A percentile compares a stretch with the other conserved stretches of the same genome.
phyloP scores from a whole-genome alignment of 805 yeast species.

The Metschnikowia drakensbergensis region DNA sequence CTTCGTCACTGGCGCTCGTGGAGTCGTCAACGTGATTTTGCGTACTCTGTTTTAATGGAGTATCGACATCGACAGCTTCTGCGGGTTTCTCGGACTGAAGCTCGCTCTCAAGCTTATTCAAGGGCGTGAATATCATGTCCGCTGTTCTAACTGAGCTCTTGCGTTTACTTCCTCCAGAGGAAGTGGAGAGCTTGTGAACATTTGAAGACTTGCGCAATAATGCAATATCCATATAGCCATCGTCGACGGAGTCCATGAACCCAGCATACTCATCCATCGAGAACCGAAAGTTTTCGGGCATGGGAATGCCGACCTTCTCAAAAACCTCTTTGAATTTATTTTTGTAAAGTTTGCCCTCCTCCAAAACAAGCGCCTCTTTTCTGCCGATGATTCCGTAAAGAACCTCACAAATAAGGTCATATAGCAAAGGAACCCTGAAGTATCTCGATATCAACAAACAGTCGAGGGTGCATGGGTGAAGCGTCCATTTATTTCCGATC shows the following conservation, averaged over 20 bases:
- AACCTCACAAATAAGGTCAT: slow-evolving; percentile 65
- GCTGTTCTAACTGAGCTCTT: slow-evolving; percentile 10
- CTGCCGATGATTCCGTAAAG: slow-evolving; percentile 66
- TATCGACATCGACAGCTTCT: not conserved
- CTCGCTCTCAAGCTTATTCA: not conserved
- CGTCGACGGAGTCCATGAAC: slow-evolving; percentile 57
- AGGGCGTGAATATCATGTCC: not conserved
- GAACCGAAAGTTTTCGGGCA: slow-evolving; percentile 26
- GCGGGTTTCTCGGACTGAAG: not conserved
- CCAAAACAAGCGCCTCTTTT: slow-evolving; percentile 52
- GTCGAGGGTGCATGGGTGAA: slow-evolving; percentile 66
- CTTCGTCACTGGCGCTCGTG: slow-evolving; percentile 29
- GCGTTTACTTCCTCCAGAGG: slow-evolving; percentile 18
- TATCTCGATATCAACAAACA: slow-evolving; percentile 58
- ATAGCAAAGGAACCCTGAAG: slow-evolving; percentile 65
- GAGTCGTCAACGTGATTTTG: slow-evolving; percentile 9
- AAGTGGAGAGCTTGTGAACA: slow-evolving; percentile 22
- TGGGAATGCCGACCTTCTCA: slow-evolving; percentile 21
- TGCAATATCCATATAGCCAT: slow-evolving; percentile 57
- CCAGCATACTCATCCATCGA: slow-evolving; percentile 52
- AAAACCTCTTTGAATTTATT: slow-evolving; percentile 24
- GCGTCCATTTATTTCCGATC: slow-evolving; percentile 69
- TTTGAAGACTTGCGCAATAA: slow-evolving; percentile 47
- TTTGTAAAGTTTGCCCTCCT: slow-evolving; percentile 38
- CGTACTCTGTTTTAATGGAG: not conserved